Conservation (phyloP, 805 yeast genomes). For the Pichia gijzeniarum region DNA sequence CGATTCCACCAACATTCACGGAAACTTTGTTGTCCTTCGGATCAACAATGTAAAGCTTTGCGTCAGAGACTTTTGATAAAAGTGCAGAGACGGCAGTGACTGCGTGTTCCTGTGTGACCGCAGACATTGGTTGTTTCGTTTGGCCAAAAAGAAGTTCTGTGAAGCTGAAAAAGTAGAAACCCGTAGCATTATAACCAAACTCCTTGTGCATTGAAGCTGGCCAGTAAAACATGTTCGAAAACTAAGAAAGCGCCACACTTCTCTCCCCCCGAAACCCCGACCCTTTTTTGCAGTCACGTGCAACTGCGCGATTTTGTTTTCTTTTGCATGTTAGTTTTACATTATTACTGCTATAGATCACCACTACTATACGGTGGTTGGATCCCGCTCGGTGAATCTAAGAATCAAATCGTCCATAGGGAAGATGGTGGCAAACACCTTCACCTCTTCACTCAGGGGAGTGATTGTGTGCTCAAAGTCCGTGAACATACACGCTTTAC, state of each 20-base stretch:
- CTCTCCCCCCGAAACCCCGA: not conserved
- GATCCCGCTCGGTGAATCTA: conserved; percentile 64
- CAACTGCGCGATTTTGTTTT: not conserved
- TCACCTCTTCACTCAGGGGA: conserved; percentile 79
- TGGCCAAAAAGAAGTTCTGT: not conserved
- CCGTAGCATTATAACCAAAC: not conserved
- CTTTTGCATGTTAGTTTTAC: not conserved
- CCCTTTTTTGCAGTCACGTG: not conserved
- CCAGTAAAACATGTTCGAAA: not conserved
- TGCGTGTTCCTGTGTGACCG: conserved; percentile 8
- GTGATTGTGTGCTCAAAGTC: conserved; percentile 83
- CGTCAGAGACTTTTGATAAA: conserved; percentile 6
- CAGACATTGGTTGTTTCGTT: not conserved
- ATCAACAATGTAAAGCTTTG: conserved; percentile 12
- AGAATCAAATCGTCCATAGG: conserved; percentile 91
- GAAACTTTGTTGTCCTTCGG: not conserved
- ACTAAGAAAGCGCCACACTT: not conserved
- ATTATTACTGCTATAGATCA: not conserved
- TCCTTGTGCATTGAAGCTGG: not conserved
- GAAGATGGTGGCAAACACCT: conserved; percentile 96
- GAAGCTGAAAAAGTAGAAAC: not conserved
- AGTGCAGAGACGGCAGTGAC: conserved; percentile 3
- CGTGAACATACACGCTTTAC: conserved; percentile 77
- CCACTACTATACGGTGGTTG: conserved; percentile 20
- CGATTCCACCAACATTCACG: not conserved